Conservation (phyloP, 352 stramenopile genomes). For the Pythium sp. region DNA sequence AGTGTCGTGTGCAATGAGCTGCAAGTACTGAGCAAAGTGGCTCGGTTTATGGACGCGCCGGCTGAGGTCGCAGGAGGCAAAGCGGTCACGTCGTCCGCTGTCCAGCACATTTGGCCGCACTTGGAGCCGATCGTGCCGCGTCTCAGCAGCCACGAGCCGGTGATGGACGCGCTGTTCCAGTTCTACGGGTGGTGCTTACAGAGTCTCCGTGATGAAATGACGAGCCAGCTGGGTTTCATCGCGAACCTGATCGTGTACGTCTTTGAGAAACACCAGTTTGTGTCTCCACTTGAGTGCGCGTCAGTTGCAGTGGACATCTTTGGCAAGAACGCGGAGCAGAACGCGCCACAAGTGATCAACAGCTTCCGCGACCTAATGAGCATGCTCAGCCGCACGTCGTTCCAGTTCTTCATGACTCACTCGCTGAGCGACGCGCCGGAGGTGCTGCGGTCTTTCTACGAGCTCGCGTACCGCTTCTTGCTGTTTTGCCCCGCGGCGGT, state of each 20-base stretch:
- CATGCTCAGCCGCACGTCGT: conserved; percentile 55
- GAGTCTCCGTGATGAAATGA: conserved; percentile 59
- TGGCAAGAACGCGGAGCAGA: conserved; percentile 34
- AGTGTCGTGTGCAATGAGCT: conserved; percentile 49
- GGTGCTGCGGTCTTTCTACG: conserved; percentile 63
- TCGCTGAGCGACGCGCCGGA: conserved; percentile 58
- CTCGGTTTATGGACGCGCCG: conserved; percentile 66
- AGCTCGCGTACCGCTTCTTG: conserved; percentile 66
- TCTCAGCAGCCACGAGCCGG: conserved; percentile 37
- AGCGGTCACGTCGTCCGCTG: conserved; percentile 40
- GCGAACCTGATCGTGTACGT: conserved; percentile 54
- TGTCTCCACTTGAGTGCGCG: conserved; percentile 65
- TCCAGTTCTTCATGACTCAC: conserved; percentile 61
- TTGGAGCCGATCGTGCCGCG: conserved; percentile 40
- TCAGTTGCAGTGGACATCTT: conserved; percentile 70
- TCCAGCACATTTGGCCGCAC: conserved; percentile 58
- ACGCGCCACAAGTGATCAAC: conserved; percentile 31
- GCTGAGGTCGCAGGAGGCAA: conserved; percentile 46
- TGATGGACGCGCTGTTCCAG: conserved; percentile 61
- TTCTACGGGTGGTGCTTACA: conserved; percentile 74
- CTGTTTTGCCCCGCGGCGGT: conserved; percentile 68
- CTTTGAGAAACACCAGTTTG: conserved; percentile 52
- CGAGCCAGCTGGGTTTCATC: conserved; percentile 41
- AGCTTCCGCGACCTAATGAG: conserved; percentile 60
- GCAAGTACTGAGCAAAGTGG: conserved; percentile 60